Percentiles rank a stretch among this genome's conserved stretches.
These are phyloP conservation scores for Penicillium glabrum DNA, from an alignment of 2,329 filamentous ascomycete genomes.

Conservation along the genomic window DNA sequence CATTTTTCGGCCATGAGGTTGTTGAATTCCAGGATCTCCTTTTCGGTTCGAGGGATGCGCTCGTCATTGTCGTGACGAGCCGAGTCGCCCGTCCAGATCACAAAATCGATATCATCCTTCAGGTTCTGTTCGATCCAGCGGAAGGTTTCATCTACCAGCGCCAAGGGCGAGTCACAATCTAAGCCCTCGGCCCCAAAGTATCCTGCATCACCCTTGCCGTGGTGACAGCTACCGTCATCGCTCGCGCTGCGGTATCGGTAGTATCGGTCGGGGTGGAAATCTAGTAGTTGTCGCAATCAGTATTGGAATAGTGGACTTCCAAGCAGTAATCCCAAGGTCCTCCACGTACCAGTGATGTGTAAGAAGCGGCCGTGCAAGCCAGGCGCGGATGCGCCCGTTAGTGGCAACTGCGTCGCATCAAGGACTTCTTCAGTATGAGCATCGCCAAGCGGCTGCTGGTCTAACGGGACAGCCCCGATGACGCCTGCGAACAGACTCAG, in stretches of 20 bases:
- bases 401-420: neutral
- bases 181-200: slow-evolving; percentile 81
- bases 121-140: slow-evolving; percentile 80
- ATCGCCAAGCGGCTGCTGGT: slow-evolving; percentile 14
- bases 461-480: slow-evolving; percentile 13
- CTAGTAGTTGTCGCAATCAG: slow-evolving; percentile 48
- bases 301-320: neutral
- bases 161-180: slow-evolving; percentile 80
- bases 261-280: slow-evolving; percentile 87
- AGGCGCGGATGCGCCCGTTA: slow-evolving; percentile 8
- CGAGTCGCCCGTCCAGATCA: slow-evolving; percentile 90
- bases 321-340: neutral
- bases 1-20: slow-evolving; percentile 74
- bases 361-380: slow-evolving; percentile 35
- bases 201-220: slow-evolving; percentile 73
- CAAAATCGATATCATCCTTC: slow-evolving; percentile 79
- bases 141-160: slow-evolving; percentile 84
- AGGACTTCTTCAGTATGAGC: neutral
- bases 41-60: slow-evolving; percentile 68
- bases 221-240: slow-evolving; percentile 70
- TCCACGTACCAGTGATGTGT: slow-evolving; percentile 35
- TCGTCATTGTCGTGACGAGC: slow-evolving; percentile 89
- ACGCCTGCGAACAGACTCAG: slow-evolving; percentile 15
- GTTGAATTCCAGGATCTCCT: slow-evolving; percentile 78
- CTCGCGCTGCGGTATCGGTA: slow-evolving; percentile 79